Percentiles rank a stretch among this genome's conserved stretches.
These are phyloP conservation scores for Pezicula neosporulosa DNA, from an alignment of 2,329 filamentous ascomycete species.

Conservation along the genomic window DNA sequence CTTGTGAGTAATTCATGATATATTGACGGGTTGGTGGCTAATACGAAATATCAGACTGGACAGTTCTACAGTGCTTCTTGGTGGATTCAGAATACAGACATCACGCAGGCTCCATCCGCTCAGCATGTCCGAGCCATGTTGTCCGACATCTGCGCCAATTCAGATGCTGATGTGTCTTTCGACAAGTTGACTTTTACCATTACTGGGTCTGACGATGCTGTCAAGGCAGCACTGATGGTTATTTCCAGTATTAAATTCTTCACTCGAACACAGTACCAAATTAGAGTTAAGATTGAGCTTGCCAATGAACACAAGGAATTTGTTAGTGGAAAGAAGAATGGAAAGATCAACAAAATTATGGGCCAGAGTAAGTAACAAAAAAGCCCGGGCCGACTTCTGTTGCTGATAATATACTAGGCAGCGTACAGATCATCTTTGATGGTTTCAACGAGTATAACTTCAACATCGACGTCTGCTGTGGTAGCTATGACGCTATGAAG, in stretches of 20 bases:
- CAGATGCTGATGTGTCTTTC: constrained; percentile 90
- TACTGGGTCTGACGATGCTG: constrained; percentile 92
- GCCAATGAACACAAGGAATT: constrained; percentile 99
- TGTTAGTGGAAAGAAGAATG: constrained; percentile 98
- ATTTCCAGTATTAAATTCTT: constrained; percentile 91
- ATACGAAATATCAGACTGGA: constrained; percentile 60
- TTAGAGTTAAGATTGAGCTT: constrained; percentile 96
- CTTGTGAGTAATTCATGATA: constrained; percentile 54
- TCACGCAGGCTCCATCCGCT: constrained; percentile 54
- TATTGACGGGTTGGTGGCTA: constrained; percentile 13
- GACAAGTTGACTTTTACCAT: constrained; percentile 93
- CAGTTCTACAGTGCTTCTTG: constrained; percentile 98
- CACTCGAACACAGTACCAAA: constrained; percentile 82
- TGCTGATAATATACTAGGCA: constrained; percentile 47
- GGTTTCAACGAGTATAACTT: constrained; percentile 99
- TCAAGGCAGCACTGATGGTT: constrained; percentile 92
- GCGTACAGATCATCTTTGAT: constrained; percentile 98
- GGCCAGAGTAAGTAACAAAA: constrained; percentile 69
- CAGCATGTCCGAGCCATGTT: constrained; percentile 85
- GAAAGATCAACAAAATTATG: constrained; percentile 99
- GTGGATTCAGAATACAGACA: constrained; percentile 82
- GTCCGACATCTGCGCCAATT: constrained; percentile 93
- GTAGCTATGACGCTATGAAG: constrained; percentile 90
- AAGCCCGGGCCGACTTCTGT: no score
- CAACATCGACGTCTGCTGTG: constrained; percentile 95